Percentiles rank a stretch among this genome's conserved stretches.
These are phyloP conservation scores for Hymenotorrendiella dingleyae DNA, from an alignment of 2,329 filamentous ascomycete genomes.

Conservation along the genomic window DNA sequence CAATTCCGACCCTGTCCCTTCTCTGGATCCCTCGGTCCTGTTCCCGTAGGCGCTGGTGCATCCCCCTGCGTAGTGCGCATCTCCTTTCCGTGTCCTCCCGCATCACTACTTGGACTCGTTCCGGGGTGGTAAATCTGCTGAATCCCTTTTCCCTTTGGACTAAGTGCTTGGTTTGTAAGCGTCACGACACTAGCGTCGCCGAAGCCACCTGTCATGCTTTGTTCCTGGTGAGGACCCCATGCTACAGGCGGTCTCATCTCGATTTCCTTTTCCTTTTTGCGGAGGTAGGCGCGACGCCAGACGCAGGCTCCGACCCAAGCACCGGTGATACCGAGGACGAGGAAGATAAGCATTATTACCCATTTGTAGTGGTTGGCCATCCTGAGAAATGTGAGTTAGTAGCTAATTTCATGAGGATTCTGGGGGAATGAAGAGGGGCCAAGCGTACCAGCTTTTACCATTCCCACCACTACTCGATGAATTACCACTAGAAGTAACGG, in stretches of 20 bases:
- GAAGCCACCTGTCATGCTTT: conserved; percentile 21
- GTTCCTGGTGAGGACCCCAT: conserved; percentile 34
- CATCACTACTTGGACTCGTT: background rate
- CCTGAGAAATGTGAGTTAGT: conserved; percentile 39
- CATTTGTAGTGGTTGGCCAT: conserved; percentile 67
- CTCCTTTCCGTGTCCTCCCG: conserved; percentile 3
- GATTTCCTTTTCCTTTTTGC: conserved; percentile 53
- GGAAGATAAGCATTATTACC: conserved; percentile 74
- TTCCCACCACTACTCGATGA: conserved; percentile 1
- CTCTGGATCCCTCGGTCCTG: background rate
- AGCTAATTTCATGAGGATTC: background rate
- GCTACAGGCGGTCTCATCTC: conserved; percentile 32
- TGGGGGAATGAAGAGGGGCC: conserved; percentile 5
- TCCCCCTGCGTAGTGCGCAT: conserved; percentile 3
- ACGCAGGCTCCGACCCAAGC: conserved; percentile 64
- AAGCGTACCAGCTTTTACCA: background rate
- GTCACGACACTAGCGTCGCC: conserved; percentile 17
- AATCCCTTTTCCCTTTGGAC: background rate
- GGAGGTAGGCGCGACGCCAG: conserved; percentile 68
- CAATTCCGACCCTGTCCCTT: background rate
- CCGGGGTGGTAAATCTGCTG: conserved; percentile 7
- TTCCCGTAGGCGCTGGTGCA: background rate
- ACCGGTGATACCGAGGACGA: conserved; percentile 61
- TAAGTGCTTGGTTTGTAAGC: conserved; percentile 6
- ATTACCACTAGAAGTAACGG: background rate